Evolutionary conservation across 2,329 filamentous ascomycete species (phyloP).

Genomic region (Parascedosporium putredinis): DNA sequence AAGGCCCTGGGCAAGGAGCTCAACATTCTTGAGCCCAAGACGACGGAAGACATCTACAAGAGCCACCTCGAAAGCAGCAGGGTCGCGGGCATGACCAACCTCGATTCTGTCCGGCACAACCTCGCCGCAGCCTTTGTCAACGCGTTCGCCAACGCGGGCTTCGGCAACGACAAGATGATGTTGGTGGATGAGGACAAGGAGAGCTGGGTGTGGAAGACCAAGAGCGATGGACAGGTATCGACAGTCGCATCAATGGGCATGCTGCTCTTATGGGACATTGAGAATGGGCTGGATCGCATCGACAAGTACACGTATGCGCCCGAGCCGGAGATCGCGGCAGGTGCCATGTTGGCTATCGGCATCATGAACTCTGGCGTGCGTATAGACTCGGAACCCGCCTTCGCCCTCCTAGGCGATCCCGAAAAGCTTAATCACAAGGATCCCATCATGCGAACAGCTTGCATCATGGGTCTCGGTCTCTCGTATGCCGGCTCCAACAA

Average conservation of each 20-base stretch:
- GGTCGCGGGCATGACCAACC: constrained; percentile 84
- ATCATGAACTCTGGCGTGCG: constrained; percentile 91
- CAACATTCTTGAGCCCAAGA: constrained; percentile 93
- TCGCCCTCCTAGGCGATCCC: constrained; percentile 73
- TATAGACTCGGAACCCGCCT: constrained; percentile 78
- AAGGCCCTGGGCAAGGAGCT: constrained; percentile 89
- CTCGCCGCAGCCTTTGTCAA: constrained; percentile 94
- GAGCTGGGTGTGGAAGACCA: constrained; percentile 98
- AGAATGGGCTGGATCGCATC: constrained; percentile 83
- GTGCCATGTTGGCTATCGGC: constrained; percentile 84
- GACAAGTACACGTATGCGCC: constrained; percentile 83
- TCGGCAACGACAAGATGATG: constrained; percentile 96
- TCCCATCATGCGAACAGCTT: constrained; percentile 66
- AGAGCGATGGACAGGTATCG: constrained; percentile 95
- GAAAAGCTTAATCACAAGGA: constrained; percentile 73
- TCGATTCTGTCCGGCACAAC: constrained; percentile 93
- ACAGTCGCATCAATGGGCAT: constrained; percentile 90
- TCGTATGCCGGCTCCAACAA: constrained; percentile 93
- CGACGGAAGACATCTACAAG: constrained; percentile 98
- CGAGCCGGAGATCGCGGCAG: constrained; percentile 66
- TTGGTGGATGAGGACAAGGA: constrained; percentile 78
- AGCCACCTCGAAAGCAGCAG: constrained; percentile 93
- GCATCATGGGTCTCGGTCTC: constrained; percentile 92
- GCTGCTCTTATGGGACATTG: constrained; percentile 86
- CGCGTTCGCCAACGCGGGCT: constrained; percentile 92